phyloP scores from a whole-genome alignment of 192 early-diverging fungal genomes.

The Haplosporangium gracile region DNA sequence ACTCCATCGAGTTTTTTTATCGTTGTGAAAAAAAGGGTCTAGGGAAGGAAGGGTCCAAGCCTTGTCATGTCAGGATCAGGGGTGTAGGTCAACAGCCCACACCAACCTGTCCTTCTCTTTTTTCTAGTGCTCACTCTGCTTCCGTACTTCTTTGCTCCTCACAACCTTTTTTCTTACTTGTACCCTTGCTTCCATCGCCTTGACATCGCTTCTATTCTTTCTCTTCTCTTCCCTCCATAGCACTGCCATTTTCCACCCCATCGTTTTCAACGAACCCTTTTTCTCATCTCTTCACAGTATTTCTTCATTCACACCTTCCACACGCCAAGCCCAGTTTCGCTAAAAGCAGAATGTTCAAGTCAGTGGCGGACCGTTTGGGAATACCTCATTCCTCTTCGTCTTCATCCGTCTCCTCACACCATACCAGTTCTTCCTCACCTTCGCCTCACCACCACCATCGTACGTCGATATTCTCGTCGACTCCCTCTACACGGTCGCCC shows the following conservation, averaged over 20 bases:
- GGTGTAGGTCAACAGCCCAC: not conserved
- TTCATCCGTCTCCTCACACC: constrained; percentile 24
- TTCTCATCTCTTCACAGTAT: not conserved
- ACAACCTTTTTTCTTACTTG: not conserved
- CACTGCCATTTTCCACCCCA: not conserved
- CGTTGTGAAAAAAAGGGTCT: not conserved
- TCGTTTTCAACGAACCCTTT: not conserved
- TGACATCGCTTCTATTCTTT: not conserved
- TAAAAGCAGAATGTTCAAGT: constrained; percentile 42
- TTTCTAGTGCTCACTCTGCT: not conserved
- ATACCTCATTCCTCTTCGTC: constrained; percentile 43
- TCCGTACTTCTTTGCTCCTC: not conserved
- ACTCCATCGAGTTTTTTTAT: not conserved
- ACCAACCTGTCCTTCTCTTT: not conserved
- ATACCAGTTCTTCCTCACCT: not conserved
- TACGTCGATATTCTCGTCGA: constrained; percentile 18
- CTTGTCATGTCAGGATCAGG: not conserved
- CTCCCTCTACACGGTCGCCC: constrained; percentile 20
- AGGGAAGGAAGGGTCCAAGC: not conserved
- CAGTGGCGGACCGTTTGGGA: constrained; percentile 44
- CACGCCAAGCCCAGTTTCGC: not conserved
- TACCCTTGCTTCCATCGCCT: too few species aligned
- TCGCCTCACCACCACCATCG: constrained; percentile 18
- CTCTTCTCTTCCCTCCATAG: not conserved
- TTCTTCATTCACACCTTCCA: not conserved